Evolutionary conservation across 805 yeast species (phyloP), one percentile per base, ranked within the genome.

Genomic region (Groenewaldozyma tartarivorans): DNA sequence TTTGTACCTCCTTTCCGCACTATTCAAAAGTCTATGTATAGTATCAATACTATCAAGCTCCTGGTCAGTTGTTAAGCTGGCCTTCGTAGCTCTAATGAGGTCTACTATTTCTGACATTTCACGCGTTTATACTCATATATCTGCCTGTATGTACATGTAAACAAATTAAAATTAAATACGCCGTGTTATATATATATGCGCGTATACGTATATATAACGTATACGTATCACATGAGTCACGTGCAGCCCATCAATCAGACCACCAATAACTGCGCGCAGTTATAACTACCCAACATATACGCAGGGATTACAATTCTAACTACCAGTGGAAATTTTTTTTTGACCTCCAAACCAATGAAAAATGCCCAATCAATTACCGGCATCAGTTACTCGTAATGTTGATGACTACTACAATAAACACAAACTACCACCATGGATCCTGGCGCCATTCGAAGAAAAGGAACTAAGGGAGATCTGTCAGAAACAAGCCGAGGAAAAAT

Each of bases 371-470:
- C n/a, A n/a, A n/a, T n/a, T n/a, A n/a, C 7, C 29, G 7, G 29
- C 29, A 24, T 24, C 29, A 7, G 29, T 24, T 24, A 31, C n/a
- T 11, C 34, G 18, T 7, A 31, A 31, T n/a, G 18, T 31, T 13
- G 34, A 16, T 7, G 34, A 31, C 13, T n/a, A 31, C 34, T n/a
- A 31, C 18, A 16, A 35, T 2, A 42, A 38, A 15, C 33, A 38
- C 18, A 16, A 29, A 27, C 44, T 53, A 3, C 65, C 66, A 2
- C 50, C 55, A n/a, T 62, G 66, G 66, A 53, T 62, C 38, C 48
- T 62, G 31, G 60, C 66, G 5, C 66, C 66, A 3, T 43, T 56
- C 44, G 66, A 62, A 35, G 66, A 62, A 41, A 58, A 56, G 47
- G 57, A 51, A 43, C 50, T 62, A 31, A 51, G 60, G 4, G 48